Base-by-base conservation (phyloP, 139 green algal genomes). In the Yamagishiella unicocca region DNA sequence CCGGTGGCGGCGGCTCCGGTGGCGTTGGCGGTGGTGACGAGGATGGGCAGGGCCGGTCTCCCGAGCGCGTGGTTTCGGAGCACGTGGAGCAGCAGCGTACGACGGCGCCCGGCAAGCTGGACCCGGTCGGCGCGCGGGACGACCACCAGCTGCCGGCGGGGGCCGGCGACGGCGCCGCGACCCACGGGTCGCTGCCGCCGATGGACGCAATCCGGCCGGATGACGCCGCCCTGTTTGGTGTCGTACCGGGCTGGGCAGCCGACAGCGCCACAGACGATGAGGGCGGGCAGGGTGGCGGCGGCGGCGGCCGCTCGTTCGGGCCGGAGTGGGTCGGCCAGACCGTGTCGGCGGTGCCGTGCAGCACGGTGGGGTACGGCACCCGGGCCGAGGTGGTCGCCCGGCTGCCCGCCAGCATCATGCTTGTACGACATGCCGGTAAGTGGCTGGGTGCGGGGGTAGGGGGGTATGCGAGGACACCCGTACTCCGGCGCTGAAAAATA, bases 361-460 rank as follows among this genome's bases (percentile, higher is more conserved):
- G 62, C 53, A 86, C 80, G 62, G 43, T 77, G 0, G 82, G 67
- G 67, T 87, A 81, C 50, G 82, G 82, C 66, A 87, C 46, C 7
- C 82, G 82, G n/a, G 82, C 82, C 0, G 66, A 81, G 35, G 82
- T 87, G 4, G 66, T 87, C 8, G 66, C 66, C 25, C 46, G 71
- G 8, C 70, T 93, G 31, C 90, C 90, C 0, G 78, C 88, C 25
- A 86, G 83, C 82, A 88, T 93, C 70, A 86, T 91, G 55, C 64
- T 93, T 35, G 72, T 93, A 31, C 46, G 90, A 7, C 90, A 93
- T 53, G 90, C 90, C 38, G 82, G 82, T 62, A 83, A 83, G 85
- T 81, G 21, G 67, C 31, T 50, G 67, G 14, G 31, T 45, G 33
- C 9, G 38, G 2, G 67, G 8, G 66, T 22, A 27, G 67, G 67